These are phyloP conservation scores for Colletotrichum sp. DNA, from an alignment of 2,329 filamentous ascomycete genomes.

Conservation along the genomic window DNA sequence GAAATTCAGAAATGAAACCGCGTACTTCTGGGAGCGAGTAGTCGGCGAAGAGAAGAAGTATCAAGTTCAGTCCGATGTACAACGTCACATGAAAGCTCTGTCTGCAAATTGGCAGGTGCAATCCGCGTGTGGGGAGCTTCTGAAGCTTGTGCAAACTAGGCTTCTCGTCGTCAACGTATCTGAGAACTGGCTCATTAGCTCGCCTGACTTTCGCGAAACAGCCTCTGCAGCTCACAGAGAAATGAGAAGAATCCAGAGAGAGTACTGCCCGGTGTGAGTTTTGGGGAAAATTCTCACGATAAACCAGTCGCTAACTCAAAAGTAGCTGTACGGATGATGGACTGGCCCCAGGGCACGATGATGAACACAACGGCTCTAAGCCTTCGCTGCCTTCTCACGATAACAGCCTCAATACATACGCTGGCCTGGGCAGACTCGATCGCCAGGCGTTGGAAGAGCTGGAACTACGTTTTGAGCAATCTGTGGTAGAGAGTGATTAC, in stretches of 20 bases:
- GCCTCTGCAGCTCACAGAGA: background rate
- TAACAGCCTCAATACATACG: background rate
- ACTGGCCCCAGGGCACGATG: background rate
- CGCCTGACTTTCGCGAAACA: background rate
- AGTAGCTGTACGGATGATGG: background rate
- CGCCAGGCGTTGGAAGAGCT: background rate
- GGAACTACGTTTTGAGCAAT: background rate
- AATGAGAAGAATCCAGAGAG: background rate
- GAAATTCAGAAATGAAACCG: background rate
- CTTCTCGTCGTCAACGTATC: background rate
- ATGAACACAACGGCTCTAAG: background rate
- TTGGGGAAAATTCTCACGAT: background rate
- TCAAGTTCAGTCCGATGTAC: background rate
- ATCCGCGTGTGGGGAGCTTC: background rate
- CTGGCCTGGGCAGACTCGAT: background rate
- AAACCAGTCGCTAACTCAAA: background rate
- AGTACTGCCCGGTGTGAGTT: background rate
- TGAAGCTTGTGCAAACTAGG: background rate
- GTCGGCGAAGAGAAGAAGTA: background rate
- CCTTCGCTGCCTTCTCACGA: background rate
- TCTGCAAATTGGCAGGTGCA: background rate
- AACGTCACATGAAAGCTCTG: background rate
- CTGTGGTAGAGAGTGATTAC: background rate
- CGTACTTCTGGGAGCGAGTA: background rate
- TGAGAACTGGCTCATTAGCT: background rate